Percentiles rank a stretch among this genome's conserved stretches.
These are phyloP conservation scores for Aspergillus versicolor DNA, from an alignment of 2,329 filamentous ascomycete species.

Conservation along the genomic window DNA sequence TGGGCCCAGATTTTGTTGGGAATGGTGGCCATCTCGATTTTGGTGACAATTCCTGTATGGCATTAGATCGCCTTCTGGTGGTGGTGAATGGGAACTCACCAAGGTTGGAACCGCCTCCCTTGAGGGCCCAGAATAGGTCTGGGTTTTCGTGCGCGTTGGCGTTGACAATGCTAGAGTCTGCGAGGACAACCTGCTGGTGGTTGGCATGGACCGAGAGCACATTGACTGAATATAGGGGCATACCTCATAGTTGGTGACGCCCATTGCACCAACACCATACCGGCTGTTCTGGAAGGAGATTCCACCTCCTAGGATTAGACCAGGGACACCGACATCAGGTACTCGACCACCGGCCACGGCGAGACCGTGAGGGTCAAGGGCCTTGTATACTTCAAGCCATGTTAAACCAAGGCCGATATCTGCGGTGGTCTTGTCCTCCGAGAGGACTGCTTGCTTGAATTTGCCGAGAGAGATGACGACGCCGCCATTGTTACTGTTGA, in stretches of 20 bases:
- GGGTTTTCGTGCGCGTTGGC: constrained; percentile 18
- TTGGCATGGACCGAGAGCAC: not conserved
- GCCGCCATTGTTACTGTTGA: constrained; percentile 30
- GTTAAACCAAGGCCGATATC: constrained; percentile 47
- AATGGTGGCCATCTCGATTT: constrained; percentile 17
- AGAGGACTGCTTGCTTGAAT: constrained; percentile 38
- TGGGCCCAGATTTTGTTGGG: constrained; percentile 18
- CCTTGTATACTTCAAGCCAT: constrained; percentile 46
- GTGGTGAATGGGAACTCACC: not conserved
- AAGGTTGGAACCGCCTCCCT: constrained; percentile 8
- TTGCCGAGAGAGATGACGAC: constrained; percentile 50
- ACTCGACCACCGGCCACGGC: constrained; percentile 48
- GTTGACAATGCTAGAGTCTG: constrained; percentile 15
- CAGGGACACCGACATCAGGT: constrained; percentile 45
- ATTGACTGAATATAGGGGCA: not conserved
- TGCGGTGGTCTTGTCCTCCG: constrained; percentile 35
- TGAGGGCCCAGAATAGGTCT: constrained; percentile 32
- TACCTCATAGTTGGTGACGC: constrained; percentile 17
- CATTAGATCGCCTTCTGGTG: not conserved
- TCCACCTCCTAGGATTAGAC: constrained; percentile 44
- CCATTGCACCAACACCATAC: constrained; percentile 15
- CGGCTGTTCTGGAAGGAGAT: constrained; percentile 17
- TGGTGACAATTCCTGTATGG: constrained; percentile 16
- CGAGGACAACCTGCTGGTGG: constrained; percentile 15
- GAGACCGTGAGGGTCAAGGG: constrained; percentile 41